These are phyloP conservation scores for Colletotrichum neosansevieriae DNA, from an alignment of 2,329 filamentous ascomycete species.

Conservation along the genomic window DNA sequence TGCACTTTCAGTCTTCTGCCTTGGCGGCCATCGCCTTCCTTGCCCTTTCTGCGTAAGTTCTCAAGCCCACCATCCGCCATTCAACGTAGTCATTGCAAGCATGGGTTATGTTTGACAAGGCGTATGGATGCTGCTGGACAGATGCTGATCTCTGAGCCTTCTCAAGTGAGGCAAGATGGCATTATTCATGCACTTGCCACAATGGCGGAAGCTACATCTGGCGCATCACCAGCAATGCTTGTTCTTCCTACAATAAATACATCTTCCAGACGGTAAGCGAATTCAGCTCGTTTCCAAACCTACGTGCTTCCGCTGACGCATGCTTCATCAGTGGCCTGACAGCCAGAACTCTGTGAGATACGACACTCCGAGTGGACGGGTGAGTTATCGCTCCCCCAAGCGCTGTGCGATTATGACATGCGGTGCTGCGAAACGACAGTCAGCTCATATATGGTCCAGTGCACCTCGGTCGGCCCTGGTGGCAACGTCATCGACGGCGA, in stretches of 20 bases:
- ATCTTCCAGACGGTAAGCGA: neutral
- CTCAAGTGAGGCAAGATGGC: slow-evolving; percentile 6
- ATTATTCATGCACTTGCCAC: slow-evolving; percentile 17
- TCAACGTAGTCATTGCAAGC: neutral
- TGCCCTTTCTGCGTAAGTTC: slow-evolving; percentile 8
- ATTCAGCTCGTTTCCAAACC: neutral
- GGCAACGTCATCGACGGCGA: slow-evolving; percentile 5
- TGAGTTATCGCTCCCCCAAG: neutral
- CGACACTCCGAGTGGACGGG: slow-evolving; percentile 3
- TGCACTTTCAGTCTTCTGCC: neutral
- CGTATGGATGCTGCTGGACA: neutral
- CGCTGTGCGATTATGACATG: neutral
- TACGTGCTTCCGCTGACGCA: neutral
- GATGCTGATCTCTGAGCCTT: neutral
- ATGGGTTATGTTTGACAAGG: too few relatives aligned
- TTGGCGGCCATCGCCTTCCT: neutral
- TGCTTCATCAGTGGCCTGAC: slow-evolving; percentile 8
- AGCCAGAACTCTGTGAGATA: slow-evolving; percentile 1
- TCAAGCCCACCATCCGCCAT: neutral
- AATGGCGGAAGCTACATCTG: slow-evolving; percentile 14
- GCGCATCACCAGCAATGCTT: slow-evolving; percentile 5
- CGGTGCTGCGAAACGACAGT: neutral
- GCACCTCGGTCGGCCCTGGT: neutral
- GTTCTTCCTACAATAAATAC: neutral
- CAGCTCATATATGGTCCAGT: neutral